Evolutionary conservation across 2,329 filamentous ascomycete genomes (phyloP).

Genomic region (Cercospora nicotianae): DNA sequence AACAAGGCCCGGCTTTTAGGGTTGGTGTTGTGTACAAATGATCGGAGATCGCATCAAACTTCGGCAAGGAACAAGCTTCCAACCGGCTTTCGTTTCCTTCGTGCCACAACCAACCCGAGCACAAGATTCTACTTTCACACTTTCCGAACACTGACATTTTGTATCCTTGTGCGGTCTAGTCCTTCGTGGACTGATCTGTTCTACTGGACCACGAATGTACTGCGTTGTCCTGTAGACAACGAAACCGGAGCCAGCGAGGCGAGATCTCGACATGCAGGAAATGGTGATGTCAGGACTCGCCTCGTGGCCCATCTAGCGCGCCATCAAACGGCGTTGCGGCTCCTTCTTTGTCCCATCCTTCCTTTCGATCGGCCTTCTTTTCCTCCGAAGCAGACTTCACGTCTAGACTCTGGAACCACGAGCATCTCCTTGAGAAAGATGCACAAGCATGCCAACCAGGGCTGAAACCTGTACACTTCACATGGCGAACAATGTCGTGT

Average conservation of each 20-base stretch:
- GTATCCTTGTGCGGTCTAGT: neutral
- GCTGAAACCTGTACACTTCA: neutral
- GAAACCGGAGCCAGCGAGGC: neutral
- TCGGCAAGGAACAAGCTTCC: conserved; percentile 5
- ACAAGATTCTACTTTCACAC: neutral
- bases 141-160: neutral
- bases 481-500: neutral
- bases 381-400: neutral
- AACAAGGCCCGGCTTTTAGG: conserved; percentile 5
- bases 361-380: neutral
- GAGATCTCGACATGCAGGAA: neutral
- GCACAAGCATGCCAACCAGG: neutral
- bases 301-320: conserved; percentile 1
- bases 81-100: neutral
- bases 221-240: neutral
- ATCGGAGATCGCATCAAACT: conserved; percentile 4
- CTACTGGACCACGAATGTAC: neutral
- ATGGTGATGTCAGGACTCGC: conserved; percentile 6
- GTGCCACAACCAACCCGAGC: neutral
- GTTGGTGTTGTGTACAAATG: conserved; percentile 1
- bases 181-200: neutral
- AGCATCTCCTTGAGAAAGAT: neutral
- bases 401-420: neutral
- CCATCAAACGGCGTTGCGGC: neutral
- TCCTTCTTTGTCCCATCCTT: neutral